Evolutionary conservation across 192 early-diverging fungal species (phyloP).

Genomic region (Chytriomyces sp.): DNA sequence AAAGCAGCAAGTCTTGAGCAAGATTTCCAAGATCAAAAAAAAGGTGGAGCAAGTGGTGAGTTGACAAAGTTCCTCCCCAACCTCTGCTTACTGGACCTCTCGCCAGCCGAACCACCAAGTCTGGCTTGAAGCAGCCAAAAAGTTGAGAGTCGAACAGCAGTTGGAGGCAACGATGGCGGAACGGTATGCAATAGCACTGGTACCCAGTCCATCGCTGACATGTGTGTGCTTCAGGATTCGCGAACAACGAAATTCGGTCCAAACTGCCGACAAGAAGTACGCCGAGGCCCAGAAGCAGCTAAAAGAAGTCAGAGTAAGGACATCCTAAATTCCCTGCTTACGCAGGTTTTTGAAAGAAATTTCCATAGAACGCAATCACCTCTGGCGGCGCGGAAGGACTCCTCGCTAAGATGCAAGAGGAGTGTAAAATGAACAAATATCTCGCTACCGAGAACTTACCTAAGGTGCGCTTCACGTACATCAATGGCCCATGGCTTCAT

Average conservation of each 20-base stretch:
- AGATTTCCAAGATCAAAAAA: slow-evolving; percentile 52
- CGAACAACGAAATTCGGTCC: slow-evolving; percentile 49
- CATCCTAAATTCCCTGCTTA: background rate
- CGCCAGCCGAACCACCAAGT: slow-evolving; percentile 55
- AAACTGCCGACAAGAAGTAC: slow-evolving; percentile 48
- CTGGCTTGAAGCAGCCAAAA: slow-evolving; percentile 64
- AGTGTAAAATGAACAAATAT: slow-evolving; percentile 62
- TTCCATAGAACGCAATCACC: slow-evolving; percentile 36
- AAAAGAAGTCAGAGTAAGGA: slow-evolving; percentile 52
- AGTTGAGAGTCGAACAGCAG: slow-evolving; percentile 54
- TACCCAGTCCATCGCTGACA: background rate
- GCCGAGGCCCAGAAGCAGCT: slow-evolving; percentile 36
- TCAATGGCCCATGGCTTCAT: background rate
- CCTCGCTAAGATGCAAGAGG: slow-evolving; percentile 58
- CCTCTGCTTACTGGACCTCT: background rate
- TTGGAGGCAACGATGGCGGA: slow-evolving; percentile 46
- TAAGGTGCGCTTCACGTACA: slow-evolving; percentile 32
- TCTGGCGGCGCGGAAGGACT: slow-evolving; percentile 47
- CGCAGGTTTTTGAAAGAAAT: background rate
- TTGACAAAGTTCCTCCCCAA: slow-evolving; percentile 10
- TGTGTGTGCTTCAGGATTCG: slow-evolving; percentile 35
- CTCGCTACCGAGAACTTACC: slow-evolving; percentile 59
- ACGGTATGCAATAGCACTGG: slow-evolving; percentile 25
- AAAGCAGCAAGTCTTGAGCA: slow-evolving; percentile 61
- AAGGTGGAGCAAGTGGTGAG: slow-evolving; percentile 60